Base-by-base conservation (phyloP, 2,329 filamentous ascomycete species). In the Incumbomyces delicatus region DNA sequence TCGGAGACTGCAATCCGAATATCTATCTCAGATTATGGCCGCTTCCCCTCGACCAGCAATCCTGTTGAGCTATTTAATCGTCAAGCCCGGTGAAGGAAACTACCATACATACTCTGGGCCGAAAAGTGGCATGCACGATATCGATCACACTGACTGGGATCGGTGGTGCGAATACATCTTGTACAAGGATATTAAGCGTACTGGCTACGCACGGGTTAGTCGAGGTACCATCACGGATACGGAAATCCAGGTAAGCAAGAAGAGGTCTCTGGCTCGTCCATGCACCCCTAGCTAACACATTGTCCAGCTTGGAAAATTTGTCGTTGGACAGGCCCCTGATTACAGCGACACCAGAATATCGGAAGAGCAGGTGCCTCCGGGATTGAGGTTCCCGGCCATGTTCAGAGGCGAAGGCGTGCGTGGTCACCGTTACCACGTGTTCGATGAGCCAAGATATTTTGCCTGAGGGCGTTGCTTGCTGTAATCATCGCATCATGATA, bases 161-260 rank as follows among this genome's bases (percentile, higher is more conserved):
- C 75, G 92, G 46, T 98, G 92, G 92, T 98, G 92, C 71, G 90
- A 98, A 71, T 98, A 98, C 66, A 95, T 98, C 55, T 71, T 98
- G 20, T 98, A 87, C 74, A 95, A 95, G 73, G 81, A 81, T 11
- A 68, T 98, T 52, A 83, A 81, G 66, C 77, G 90, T 51, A 83
- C 85, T 0, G 90, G 87, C 1, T 98, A 98, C 63, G 92, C 92
- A 3, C 75, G 92, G 45, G 83, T 98, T 44, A 90, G 84, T 58
- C 76, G 92, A 57, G 81, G 82, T 57, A 94, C 87, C 1, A 96
- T 98, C 57, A 98, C 92, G 11, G 92, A 98, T 63, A 98, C 92
- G 2, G 92, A 98, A 68, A 74, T 98, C 46, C 92, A 98, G 73
- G 85, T 81, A 69, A 60, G 70, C 59, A 50, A 14, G 18, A 27